These are phyloP conservation scores for Wickerhamiella musiphila DNA, from an alignment of 805 yeast species.

Conservation along the genomic window DNA sequence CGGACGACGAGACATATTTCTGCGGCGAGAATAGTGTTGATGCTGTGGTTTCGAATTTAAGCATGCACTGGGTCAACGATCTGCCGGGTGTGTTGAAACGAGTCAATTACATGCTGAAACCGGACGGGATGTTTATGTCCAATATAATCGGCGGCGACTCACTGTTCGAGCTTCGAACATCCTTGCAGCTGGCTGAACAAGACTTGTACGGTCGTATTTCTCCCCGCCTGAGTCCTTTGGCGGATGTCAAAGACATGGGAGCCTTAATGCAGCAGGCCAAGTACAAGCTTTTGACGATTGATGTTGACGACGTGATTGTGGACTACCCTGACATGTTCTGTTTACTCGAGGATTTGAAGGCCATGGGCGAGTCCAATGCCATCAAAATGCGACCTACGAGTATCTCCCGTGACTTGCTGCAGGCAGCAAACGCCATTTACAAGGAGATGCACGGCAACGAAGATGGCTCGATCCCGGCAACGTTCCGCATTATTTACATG, in stretches of 20 bases:
- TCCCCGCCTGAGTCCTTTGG: conserved; percentile 68
- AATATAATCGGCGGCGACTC: conserved; percentile 75
- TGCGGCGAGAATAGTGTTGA: conserved; percentile 32
- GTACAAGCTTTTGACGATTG: conserved; percentile 65
- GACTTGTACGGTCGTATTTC: conserved; percentile 66
- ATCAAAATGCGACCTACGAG: conserved; percentile 24
- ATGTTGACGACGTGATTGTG: conserved; percentile 67
- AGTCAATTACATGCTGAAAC: conserved; percentile 42
- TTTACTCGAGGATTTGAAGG: conserved; percentile 50
- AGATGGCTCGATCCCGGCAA: conserved; percentile 53
- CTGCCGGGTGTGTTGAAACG: conserved; percentile 46
- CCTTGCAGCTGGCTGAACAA: conserved; percentile 66
- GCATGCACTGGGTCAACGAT: conserved; percentile 76
- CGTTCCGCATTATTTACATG: conserved; percentile 63
- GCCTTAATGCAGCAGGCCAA: conserved; percentile 56
- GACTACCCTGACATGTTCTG: conserved; percentile 58
- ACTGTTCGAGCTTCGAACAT: conserved; percentile 61
- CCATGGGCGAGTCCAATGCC: conserved; percentile 77
- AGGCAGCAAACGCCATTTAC: conserved; percentile 68
- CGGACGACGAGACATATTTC: conserved; percentile 43
- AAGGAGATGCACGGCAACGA: conserved; percentile 49
- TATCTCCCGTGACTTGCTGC: conserved; percentile 43
- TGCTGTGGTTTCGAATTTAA: conserved; percentile 54
- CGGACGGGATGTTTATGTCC: conserved; percentile 72
- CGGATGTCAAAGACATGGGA: conserved; percentile 63